Evolutionary conservation across 2,329 filamentous ascomycete genomes (phyloP).

Genomic region (Pestalotiopsis sp.): DNA sequence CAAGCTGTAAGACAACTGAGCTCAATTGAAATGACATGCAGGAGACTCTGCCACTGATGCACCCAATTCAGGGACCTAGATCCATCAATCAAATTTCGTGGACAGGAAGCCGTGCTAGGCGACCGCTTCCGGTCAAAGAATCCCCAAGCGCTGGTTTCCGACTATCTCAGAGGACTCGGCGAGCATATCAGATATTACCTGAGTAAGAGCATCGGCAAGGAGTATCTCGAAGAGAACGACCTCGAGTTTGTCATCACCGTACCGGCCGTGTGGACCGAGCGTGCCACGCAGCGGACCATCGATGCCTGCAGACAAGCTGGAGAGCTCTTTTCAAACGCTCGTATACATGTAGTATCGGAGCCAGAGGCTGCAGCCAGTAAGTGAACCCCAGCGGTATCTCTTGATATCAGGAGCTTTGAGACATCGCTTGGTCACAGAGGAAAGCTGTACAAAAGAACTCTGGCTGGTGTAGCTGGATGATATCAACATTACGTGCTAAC

Average conservation of each 20-base stretch:
- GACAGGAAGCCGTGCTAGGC: not conserved
- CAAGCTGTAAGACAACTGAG: slow-evolving; percentile 47
- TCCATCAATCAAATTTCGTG: not conserved
- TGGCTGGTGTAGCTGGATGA: too few relatives aligned
- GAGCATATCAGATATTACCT: slow-evolving; percentile 50
- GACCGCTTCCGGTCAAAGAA: slow-evolving; percentile 18
- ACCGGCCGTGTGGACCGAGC: slow-evolving; percentile 61
- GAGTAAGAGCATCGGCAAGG: slow-evolving; percentile 42
- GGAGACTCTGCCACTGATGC: not conserved
- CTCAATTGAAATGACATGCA: not conserved
- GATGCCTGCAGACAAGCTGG: slow-evolving; percentile 44
- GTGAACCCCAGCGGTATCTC: not conserved
- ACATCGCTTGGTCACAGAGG: too few relatives aligned
- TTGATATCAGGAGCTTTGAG: not conserved
- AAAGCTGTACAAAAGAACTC: too few relatives aligned
- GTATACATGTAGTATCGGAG: slow-evolving; percentile 52
- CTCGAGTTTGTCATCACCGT: slow-evolving; percentile 61
- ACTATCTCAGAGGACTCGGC: slow-evolving; percentile 53
- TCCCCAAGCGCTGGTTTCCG: slow-evolving; percentile 39
- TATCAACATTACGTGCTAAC: too few relatives aligned
- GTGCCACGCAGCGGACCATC: slow-evolving; percentile 53
- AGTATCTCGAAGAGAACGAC: slow-evolving; percentile 44
- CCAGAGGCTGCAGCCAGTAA: slow-evolving; percentile 53
- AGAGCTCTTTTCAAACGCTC: slow-evolving; percentile 31
- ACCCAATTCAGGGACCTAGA: not conserved